Base-by-base conservation (phyloP, 805 yeast genomes). In the Cephaloascus fragrans region DNA sequence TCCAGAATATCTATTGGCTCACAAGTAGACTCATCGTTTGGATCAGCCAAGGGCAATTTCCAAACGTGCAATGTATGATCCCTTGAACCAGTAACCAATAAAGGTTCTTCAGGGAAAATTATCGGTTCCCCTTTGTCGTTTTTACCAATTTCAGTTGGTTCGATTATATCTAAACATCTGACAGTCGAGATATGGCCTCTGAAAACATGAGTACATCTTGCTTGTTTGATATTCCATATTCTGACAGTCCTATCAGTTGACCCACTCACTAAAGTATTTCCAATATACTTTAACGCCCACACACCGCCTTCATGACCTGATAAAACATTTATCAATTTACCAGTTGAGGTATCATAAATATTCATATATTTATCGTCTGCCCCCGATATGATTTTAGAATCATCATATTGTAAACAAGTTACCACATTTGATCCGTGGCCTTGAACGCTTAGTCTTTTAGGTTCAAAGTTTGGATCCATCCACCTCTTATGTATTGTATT, bases 251-350 rank as follows among this genome's bases (percentile, higher is more conserved):
- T 73, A 60, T 93, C 98, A 0, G 97, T 90, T 2, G 96, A 83
- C 0, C 97, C 98, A 43, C 94, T 83, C 1, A 90, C 95, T 35
- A 93, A 67, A 6, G 88, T 86, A 50, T 80, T 77, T 18, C 85
- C 88, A 39, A 75, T 69, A 53, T 88, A 89, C 59, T 90, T 87
- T 55, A 93, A 69, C 1, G 98, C 97, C 98, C 98, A 93, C 4
- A 93, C 98, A 32, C 98, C 98, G 35, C 98, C 98, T 39, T 83
- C 95, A 54, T 93, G 98, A 5, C 96, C 97, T 34, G 71, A 67
- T 34, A 93, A 67, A 4, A 78, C 77, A 33, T 72, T 65, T 6
- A 79, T 51, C 38, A 81, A 65, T 33, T 64, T 62, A 4, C 97
- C 97, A 1, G 83, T 76, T 23, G 69, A 64, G 1, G 96, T 78